phyloP scores from a whole-genome alignment of 1,139 yeast genomes.

The Diutina catenulata region DNA sequence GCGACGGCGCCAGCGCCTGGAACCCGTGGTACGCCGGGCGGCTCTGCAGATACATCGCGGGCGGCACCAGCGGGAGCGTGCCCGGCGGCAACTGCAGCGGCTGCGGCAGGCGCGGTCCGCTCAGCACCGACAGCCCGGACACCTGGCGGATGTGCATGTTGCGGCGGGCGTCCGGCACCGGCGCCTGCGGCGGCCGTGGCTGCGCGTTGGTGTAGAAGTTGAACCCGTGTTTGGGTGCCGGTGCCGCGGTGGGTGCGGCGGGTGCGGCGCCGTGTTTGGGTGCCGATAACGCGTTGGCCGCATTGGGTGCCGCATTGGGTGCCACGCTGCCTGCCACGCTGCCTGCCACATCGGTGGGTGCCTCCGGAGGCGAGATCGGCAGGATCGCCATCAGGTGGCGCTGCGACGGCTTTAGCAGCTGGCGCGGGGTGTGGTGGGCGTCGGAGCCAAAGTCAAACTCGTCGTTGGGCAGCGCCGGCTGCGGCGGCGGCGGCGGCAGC shows the following conservation, averaged over 20 bases:
- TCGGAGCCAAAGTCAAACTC: constrained; percentile 1
- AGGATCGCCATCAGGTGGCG: constrained; percentile 5
- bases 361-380: background rate
- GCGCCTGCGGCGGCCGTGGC: background rate
- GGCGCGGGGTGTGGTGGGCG: constrained; percentile 1
- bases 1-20: no score
- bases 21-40: no score
- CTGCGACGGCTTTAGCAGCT: background rate
- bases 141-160: background rate
- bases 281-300: background rate
- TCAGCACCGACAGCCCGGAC: background rate
- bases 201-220: background rate
- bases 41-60: no score
- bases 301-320: no score
- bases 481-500: background rate
- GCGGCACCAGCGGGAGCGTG: no score
- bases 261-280: constrained; percentile 4
- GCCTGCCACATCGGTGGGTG: background rate
- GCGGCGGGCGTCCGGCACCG: background rate
- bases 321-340: no score
- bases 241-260: background rate
- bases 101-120: background rate
- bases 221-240: constrained; percentile 1
- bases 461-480: background rate
- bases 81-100: no score